Percentiles rank a stretch among this genome's conserved stretches.
Evolutionary conservation across 495 filamentous ascomycete species (phyloP).

Genomic region (Pyronema omphalodes): DNA sequence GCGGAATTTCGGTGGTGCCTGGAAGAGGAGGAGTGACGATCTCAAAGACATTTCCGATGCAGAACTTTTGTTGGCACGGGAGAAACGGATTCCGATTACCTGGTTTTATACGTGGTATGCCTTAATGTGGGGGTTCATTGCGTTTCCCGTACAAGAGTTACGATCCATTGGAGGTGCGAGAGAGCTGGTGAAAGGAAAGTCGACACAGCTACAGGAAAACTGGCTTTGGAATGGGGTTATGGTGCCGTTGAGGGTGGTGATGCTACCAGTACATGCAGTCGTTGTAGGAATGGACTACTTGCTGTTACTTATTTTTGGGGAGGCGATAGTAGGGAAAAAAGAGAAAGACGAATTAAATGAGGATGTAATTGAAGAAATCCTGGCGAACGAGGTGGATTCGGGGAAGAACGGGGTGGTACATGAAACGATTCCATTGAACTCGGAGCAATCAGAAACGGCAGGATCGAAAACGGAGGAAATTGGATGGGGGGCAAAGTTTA

Average conservation of each 20-base stretch:
- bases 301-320: constrained; percentile 1
- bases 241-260: constrained; percentile 3
- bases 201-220: background rate
- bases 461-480: background rate
- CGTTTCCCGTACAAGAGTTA: constrained; percentile 3
- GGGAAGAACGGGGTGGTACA: background rate
- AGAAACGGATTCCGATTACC: constrained; percentile 1
- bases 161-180: constrained; percentile 3
- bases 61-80: constrained; percentile 3
- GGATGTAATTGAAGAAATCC: background rate
- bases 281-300: constrained; percentile 3
- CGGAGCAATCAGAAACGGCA: background rate
- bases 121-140: constrained; percentile 5
- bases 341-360: background rate
- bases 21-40: constrained; percentile 2
- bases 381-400: background rate
- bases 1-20: background rate
- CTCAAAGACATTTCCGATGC: constrained; percentile 5
- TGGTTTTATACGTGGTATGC: constrained; percentile 10
- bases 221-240: constrained; percentile 2
- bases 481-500: background rate
- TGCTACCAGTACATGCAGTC: constrained; percentile 5
- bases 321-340: constrained; percentile 1
- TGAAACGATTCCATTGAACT: background rate
- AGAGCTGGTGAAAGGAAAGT: background rate